Evolutionary conservation across 2,329 filamentous ascomycete species (phyloP).

Genomic region (Cryoendolithus antarcticus): DNA sequence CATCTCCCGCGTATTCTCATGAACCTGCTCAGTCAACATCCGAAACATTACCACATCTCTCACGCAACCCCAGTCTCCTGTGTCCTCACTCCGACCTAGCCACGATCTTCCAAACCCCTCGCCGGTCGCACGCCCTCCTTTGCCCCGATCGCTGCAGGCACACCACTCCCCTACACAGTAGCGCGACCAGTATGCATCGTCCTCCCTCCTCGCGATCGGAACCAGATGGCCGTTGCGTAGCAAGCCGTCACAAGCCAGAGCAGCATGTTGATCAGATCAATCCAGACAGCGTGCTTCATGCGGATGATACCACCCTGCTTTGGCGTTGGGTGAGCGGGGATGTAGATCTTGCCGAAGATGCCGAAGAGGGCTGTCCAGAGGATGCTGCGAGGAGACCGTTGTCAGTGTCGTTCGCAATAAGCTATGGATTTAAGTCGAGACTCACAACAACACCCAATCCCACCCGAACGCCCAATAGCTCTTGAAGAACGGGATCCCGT

Average conservation of each 20-base stretch:
- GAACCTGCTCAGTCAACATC: background rate
- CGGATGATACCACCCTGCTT: conserved; percentile 48
- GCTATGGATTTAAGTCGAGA: conserved; percentile 1
- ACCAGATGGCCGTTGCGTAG: conserved; percentile 48
- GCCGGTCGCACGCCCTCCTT: conserved; percentile 3
- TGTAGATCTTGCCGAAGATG: conserved; percentile 71
- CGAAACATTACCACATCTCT: background rate
- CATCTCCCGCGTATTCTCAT: background rate
- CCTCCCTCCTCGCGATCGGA: conserved; percentile 39
- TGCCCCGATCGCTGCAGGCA: conserved; percentile 6
- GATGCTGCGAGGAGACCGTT: conserved; percentile 28
- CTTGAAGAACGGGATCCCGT: conserved; percentile 51
- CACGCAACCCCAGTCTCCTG: conserved; percentile 2
- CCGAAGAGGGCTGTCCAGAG: conserved; percentile 76
- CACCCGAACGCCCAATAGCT: conserved; percentile 47
- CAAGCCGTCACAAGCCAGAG: conserved; percentile 60
- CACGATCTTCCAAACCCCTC: conserved; percentile 2
- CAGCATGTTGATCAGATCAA: conserved; percentile 61
- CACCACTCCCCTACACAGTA: conserved; percentile 19
- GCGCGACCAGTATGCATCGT: conserved; percentile 21
- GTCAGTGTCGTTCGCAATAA: conserved; percentile 1
- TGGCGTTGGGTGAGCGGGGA: conserved; percentile 46
- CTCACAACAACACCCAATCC: conserved; percentile 54
- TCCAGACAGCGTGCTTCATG: conserved; percentile 82
- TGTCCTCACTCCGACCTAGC: background rate